These are phyloP conservation scores for Nemania sp. DNA, from an alignment of 2,329 filamentous ascomycete species.

Conservation along the genomic window DNA sequence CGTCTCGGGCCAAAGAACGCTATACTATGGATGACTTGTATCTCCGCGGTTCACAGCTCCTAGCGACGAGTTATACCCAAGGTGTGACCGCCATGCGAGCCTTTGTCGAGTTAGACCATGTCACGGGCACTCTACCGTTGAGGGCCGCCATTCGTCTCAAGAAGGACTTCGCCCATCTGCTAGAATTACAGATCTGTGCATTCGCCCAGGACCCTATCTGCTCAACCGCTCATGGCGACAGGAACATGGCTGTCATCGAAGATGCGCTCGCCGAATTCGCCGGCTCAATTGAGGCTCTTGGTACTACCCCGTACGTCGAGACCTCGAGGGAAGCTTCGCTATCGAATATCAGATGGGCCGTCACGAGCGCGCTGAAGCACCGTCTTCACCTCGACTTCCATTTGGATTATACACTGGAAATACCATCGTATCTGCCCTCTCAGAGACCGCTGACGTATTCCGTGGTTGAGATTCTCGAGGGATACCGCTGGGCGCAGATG, in stretches of 20 bases:
- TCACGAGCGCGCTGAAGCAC: slow-evolving; percentile 55
- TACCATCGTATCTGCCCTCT: slow-evolving; percentile 34
- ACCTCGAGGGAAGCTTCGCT: slow-evolving; percentile 50
- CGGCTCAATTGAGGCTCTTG: slow-evolving; percentile 60
- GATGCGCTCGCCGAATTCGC: slow-evolving; percentile 37
- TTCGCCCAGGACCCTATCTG: slow-evolving; percentile 75
- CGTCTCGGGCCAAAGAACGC: slow-evolving; percentile 60
- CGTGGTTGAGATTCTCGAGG: slow-evolving; percentile 56
- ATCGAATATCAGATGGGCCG: slow-evolving; percentile 66
- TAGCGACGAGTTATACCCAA: slow-evolving; percentile 65
- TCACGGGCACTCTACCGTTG: slow-evolving; percentile 51
- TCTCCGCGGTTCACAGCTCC: slow-evolving; percentile 65
- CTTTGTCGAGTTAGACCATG: slow-evolving; percentile 72
- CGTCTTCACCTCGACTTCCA: slow-evolving; percentile 70
- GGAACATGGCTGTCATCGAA: slow-evolving; percentile 55
- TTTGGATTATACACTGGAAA: slow-evolving; percentile 70
- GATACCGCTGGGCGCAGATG: slow-evolving; percentile 52
- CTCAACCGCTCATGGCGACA: slow-evolving; percentile 53
- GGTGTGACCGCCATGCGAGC: slow-evolving; percentile 72
- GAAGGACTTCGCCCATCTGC: slow-evolving; percentile 54
- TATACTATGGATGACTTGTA: slow-evolving; percentile 68
- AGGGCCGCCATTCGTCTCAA: slow-evolving; percentile 62
- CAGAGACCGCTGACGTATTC: slow-evolving; percentile 56
- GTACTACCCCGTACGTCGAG: slow-evolving; percentile 74
- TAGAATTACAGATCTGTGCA: slow-evolving; percentile 68